These are phyloP conservation scores for Ceratorhiza oryzae-sativae DNA, from an alignment of 1,284 basidiomycete genomes.

Conservation along the genomic window DNA sequence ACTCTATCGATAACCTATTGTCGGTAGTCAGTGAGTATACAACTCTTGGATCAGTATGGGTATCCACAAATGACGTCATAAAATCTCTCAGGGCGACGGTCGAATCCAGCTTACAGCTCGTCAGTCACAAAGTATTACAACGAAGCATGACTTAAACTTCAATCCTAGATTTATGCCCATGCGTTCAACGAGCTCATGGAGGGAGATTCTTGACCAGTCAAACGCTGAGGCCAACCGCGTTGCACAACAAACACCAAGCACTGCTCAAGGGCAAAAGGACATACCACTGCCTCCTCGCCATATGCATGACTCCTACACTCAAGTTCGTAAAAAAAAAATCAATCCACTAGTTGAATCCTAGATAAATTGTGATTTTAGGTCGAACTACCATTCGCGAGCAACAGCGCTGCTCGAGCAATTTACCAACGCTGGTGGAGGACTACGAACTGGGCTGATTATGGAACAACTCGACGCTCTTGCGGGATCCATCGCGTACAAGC, in stretches of 20 bases:
- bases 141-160: conserved; percentile 48
- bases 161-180: conserved; percentile 56
- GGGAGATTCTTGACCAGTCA: conserved; percentile 60
- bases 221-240: conserved; percentile 44
- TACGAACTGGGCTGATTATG: conserved; percentile 74
- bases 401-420: conserved; percentile 69
- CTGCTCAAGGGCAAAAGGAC: conserved; percentile 41
- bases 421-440: conserved; percentile 71
- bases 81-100: conserved; percentile 55
- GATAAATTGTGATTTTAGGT: conserved; percentile 5
- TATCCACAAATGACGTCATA: not conserved
- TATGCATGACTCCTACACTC: conserved; percentile 75
- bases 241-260: conserved; percentile 38
- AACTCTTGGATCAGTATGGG: too few species aligned
- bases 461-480: conserved; percentile 83
- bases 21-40: conserved; percentile 33
- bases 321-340: conserved; percentile 50
- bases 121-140: conserved; percentile 47
- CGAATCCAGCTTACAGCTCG: conserved; percentile 65
- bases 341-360: not conserved
- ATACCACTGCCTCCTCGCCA: conserved; percentile 55
- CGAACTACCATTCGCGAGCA: conserved; percentile 67
- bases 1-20: conserved; percentile 31
- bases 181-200: conserved; percentile 62
- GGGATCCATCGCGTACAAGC: conserved; percentile 82